Base-by-base conservation (phyloP, 345 rosid genomes). In the Citrus sp. region DNA sequence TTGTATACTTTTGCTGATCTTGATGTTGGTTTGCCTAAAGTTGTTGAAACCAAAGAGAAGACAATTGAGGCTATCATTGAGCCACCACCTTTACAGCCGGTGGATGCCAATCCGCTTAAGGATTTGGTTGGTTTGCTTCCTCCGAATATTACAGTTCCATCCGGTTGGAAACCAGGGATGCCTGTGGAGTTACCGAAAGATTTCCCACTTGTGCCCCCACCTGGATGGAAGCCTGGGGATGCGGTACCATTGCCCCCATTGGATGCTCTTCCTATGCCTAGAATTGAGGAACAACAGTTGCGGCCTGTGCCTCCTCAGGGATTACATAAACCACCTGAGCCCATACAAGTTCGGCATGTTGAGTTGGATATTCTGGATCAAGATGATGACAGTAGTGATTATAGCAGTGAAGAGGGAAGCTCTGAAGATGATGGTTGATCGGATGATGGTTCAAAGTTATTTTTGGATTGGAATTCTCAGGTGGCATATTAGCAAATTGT, bases 151-250 rank as follows among this genome's bases (percentile, higher is more conserved):
- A 81, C 82, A 0, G 87, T 95, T 66, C 99, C 98, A 0, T 79
- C 97, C 0, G 99, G 97, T 10, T 96, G 99, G 99, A 92, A 92
- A 78, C 98, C 97, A 1, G 98, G 97, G 74, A 94, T 92, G 98
- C 97, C 99, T 0, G 97, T 96, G 79, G 92, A 87, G 74, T 80
- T 95, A 82, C 94, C 95, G 0, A 87, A 75, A 35, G 88, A 91
- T 84, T 83, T 94, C 81, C 94, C 93, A 49, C 59, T 75, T 18
- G 80, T 86, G 74, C 94, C 93, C 0, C 97, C 98, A 7, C 97
- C 95, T 12, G 98, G 98, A 78, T 92, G 96, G 97, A 93, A 95
- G 86, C 98, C 93, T 6, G 98, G 97, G 76, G 97, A 93, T 61
- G 95, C 92, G 0, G 87, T 91, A n/a, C 73, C 93, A 14, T 86